Conservation (phyloP, 345 rosid genomes). For the Crucihimalaya himalaica region DNA sequence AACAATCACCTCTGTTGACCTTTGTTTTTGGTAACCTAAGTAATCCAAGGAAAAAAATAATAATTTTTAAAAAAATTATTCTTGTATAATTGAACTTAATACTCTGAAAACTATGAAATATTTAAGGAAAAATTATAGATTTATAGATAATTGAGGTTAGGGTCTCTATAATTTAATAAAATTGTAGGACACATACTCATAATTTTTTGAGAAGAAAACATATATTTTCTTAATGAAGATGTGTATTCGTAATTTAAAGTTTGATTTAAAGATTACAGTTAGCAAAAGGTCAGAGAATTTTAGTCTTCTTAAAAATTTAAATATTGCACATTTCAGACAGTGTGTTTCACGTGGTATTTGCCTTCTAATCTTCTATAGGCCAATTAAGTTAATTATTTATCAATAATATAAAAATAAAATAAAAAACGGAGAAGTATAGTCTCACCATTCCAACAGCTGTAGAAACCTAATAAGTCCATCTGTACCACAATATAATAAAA, state of each 20-base stretch:
- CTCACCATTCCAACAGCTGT: conserved; percentile 55
- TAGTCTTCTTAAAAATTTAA: too few species aligned
- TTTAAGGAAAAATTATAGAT: too few species aligned
- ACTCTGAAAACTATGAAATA: too few species aligned
- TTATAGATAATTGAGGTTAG: neutral
- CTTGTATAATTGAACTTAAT: too few species aligned
- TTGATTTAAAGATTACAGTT: too few species aligned
- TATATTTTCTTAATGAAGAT: neutral
- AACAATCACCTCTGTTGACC: conserved; percentile 57
- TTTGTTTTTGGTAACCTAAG: conserved; percentile 37
- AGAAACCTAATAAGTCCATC: conserved; percentile 56
- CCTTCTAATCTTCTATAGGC: neutral
- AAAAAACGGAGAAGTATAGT: too few species aligned
- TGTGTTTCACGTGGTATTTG: conserved; percentile 14
- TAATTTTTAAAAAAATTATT: too few species aligned
- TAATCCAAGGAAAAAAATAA: neutral
- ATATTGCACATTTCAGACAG: neutral
- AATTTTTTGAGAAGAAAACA: too few species aligned
- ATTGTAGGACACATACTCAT: neutral
- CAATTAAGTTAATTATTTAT: neutral
- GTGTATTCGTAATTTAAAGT: neutral
- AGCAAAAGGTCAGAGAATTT: too few species aligned
- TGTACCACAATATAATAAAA: conserved; percentile 23
- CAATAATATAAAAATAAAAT: neutral
- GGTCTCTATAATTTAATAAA: neutral